These are phyloP conservation scores for Termitomyces sp. DNA, from an alignment of 768 basidiomycete genomes.

Conservation along the genomic window DNA sequence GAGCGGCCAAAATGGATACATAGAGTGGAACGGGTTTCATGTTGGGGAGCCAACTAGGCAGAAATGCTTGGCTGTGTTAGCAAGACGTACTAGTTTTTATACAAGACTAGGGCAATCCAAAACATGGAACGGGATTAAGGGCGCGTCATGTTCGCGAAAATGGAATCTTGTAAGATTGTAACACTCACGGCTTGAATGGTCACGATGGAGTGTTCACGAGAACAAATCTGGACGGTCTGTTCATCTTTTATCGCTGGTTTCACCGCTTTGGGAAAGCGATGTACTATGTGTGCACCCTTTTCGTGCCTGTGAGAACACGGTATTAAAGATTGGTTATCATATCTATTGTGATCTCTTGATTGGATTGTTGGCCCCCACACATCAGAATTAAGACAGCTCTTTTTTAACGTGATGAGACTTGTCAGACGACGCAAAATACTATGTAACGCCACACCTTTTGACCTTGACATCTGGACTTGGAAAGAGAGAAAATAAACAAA, in stretches of 20 bases:
- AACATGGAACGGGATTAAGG: neutral
- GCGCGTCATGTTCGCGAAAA: neutral
- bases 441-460: neutral
- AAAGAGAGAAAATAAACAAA: neutral
- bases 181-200: neutral
- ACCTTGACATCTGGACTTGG: neutral
- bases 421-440: neutral
- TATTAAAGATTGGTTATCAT: neutral
- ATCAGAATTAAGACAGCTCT: too few species aligned
- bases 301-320: neutral
- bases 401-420: too few species aligned
- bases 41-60: neutral
- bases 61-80: neutral
- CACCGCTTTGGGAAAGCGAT: conserved; percentile 1
- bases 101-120: neutral
- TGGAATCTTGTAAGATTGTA: neutral
- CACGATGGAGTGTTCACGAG: neutral
- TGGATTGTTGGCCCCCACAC: neutral
- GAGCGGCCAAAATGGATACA: conserved; percentile 9
- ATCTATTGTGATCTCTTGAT: neutral
- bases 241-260: neutral
- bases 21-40: conserved; percentile 11
- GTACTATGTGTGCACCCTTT: neutral
- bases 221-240: conserved; percentile 1
- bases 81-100: conserved; percentile 2